Evolutionary conservation across 306 rosid genomes (phyloP), one percentile per base, ranked within the genome.

Genomic region (Fragaria ananassa): DNA sequence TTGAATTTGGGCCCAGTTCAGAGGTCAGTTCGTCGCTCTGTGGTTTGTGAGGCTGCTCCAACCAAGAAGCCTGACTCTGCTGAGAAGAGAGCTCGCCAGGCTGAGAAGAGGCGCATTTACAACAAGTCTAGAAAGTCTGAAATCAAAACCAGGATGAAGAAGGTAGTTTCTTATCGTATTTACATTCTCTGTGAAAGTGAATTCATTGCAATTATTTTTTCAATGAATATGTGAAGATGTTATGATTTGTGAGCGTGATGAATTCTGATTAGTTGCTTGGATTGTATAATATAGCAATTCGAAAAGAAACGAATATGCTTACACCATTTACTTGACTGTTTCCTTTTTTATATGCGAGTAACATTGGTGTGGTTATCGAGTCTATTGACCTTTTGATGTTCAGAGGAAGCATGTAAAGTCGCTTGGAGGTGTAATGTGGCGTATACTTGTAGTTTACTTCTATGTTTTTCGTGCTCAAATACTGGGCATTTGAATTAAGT

Each of bases 61-160:
- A 68, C 25, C 42, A 74, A 74, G 50, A 92, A 96, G 54, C 83
- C 87, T n/a, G 98, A 96, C 78, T 96, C 98, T 6, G 99, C 97
- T 1, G 81, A 78, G 21, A 92, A 96, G 93, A 92, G 97, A 81
- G 88, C 89, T 61, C 92, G 93, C 13, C 92, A 91, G 76, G 90
- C 99, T 1, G 98, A 96, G 89, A 92, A 88, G 73, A 90, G 93
- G 76, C 88, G 99, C 69, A 0, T 89, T 81, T 92, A 89, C 81
- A 88, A 96, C 85, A 96, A 87, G 80, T 82, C 98, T 21, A 82
- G 82, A 14, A 96, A 96, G 78, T 92, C 97, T 6, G 97, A 95
- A 85, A 67, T 92, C 64, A 91, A 68, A 84, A 95, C 98, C 51
- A 87, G 98, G 35, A 89, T 89, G 80, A 95, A 80, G 88, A 95